Evolutionary conservation across 179 eudicot genomes (phyloP), one percentile per base, ranked within the genome.

Genomic region (Amaranthus tricolor): DNA sequence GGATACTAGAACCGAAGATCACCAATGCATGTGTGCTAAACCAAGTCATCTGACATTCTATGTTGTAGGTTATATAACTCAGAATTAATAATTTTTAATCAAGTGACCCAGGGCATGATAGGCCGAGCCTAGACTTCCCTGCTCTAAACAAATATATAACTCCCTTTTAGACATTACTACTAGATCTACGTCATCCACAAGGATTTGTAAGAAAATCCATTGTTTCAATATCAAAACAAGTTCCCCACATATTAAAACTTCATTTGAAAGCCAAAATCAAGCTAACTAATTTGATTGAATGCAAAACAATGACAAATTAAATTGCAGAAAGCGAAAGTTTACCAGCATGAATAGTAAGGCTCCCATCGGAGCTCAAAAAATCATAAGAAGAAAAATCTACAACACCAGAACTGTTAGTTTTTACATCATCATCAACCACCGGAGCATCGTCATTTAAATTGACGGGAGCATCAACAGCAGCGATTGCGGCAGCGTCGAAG

Each of bases 311-410:
- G 2, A 10, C 2, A 44, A 51, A 43, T 43, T 10, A 51, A 31
- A 6, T 13, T 14, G 40, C 0, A 1, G 10, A 24, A 45, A 9
- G 11, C 3, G 57, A n/a, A 52, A 6, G 49, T 24, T 16, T 83
- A 94, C 98, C 98, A 60, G 93, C 98, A 90, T 94, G 98, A 90
- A 94, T 78, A 2, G 97, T 90, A 21, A 92, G 58, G 84, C 96
- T 92, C 55, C 91, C 98, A 79, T 89, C 94, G 51, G 86, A 87
- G 69, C 73, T 77, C 80, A 94, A 83, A 88, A 92, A 92, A 10
- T 90, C 79, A 60, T 84, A 84, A 65, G 85, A 76, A 48, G 74
- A 80, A 63, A 43, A 68, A 11, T 65, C 73, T 71, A 68, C 71
- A 66, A 53, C 24, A 75, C 9, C 88, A 87, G 55, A 53, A 60